Evolutionary conservation across 2,329 filamentous ascomycete genomes (phyloP).

Genomic region (Fusarium sp.): DNA sequence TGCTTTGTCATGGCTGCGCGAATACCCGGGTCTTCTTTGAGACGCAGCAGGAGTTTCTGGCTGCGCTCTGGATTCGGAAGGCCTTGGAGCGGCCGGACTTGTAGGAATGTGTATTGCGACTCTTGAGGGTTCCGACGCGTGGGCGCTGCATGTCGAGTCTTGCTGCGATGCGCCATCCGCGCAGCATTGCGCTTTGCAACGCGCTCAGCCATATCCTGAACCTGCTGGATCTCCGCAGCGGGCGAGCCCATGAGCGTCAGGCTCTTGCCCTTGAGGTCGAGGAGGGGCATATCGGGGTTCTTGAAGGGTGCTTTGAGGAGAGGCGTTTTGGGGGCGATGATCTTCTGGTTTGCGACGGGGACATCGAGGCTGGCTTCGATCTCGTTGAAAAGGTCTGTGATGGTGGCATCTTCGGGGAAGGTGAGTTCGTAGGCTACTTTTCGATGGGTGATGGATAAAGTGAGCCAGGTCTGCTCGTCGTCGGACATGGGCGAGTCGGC

Average conservation of each 20-base stretch:
- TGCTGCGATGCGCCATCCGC: conserved; percentile 52
- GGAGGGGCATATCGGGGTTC: conserved; percentile 65
- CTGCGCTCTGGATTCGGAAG: conserved; percentile 82
- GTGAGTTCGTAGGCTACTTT: conserved; percentile 60
- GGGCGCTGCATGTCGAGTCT: conserved; percentile 38
- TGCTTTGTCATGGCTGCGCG: conserved; percentile 85
- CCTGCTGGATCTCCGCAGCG: conserved; percentile 68
- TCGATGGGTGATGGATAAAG: conserved; percentile 62
- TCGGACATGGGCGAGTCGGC: conserved; percentile 38
- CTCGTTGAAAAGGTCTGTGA: conserved; percentile 70
- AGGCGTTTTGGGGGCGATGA: conserved; percentile 74
- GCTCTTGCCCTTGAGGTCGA: conserved; percentile 67
- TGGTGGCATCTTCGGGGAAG: conserved; percentile 61
- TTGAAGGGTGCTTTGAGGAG: conserved; percentile 75
- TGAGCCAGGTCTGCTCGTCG: conserved; percentile 52
- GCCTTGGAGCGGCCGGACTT: conserved; percentile 79
- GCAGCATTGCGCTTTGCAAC: conserved; percentile 63
- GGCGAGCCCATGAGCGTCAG: conserved; percentile 76
- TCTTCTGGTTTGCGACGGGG: conserved; percentile 74
- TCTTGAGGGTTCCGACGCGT: conserved; percentile 61
- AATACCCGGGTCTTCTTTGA: conserved; percentile 88
- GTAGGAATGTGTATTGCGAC: conserved; percentile 82
- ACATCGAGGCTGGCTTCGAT: conserved; percentile 70
- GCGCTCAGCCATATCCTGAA: conserved; percentile 63
- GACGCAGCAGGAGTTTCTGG: conserved; percentile 77